These are phyloP conservation scores for Coffea humblotiana DNA, from an alignment of 305 asterid species.

Conservation along the genomic window DNA sequence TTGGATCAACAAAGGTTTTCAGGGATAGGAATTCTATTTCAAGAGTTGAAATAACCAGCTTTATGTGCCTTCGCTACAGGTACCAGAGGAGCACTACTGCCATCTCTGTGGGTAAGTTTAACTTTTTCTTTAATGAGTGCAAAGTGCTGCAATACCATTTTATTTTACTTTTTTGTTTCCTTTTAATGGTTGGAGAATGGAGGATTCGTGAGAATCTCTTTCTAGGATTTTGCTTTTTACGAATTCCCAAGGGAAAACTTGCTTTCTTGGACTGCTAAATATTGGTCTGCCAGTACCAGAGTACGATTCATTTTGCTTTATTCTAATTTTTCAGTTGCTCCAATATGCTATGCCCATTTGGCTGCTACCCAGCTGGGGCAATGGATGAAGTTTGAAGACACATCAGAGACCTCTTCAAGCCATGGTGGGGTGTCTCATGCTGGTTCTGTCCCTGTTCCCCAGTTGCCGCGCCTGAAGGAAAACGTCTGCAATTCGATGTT, in stretches of 20 bases:
- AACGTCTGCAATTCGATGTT: conserved; percentile 77
- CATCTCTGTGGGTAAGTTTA: conserved; percentile 72
- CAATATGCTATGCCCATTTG: conserved; percentile 87
- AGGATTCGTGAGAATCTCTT: neutral
- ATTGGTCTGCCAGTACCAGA: neutral
- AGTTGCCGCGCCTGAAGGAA: conserved; percentile 70
- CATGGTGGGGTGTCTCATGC: conserved; percentile 62
- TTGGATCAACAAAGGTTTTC: neutral
- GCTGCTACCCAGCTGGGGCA: conserved; percentile 92
- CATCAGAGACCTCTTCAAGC: conserved; percentile 86
- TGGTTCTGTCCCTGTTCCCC: conserved; percentile 62
- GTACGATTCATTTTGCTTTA: neutral
- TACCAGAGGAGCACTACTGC: conserved; percentile 97
- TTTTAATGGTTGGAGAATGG: neutral
- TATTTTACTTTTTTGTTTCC: neutral
- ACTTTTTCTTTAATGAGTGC: neutral
- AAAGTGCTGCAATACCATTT: neutral
- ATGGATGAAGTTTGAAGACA: conserved; percentile 91
- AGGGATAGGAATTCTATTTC: neutral
- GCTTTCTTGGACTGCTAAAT: neutral
- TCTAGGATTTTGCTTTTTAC: neutral
- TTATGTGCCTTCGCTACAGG: conserved; percentile 37
- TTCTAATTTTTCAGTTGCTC: conserved; percentile 60
- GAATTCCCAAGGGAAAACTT: neutral
- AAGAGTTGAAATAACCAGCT: neutral